Evolutionary conservation across 1,284 basidiomycete species (phyloP).

Genomic region (Abortiporus biennis): DNA sequence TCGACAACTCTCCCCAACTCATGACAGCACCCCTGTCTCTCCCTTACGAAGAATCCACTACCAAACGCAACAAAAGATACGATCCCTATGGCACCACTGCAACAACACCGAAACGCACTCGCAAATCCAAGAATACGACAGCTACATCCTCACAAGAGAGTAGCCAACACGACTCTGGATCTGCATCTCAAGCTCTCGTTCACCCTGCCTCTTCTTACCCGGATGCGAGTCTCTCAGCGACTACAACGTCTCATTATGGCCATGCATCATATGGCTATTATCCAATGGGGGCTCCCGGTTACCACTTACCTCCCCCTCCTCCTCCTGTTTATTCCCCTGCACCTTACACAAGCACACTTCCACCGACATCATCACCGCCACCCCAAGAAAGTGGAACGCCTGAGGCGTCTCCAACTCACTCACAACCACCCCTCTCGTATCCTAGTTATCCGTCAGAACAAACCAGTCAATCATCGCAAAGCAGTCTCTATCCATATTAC

Average conservation of each 20-base stretch:
- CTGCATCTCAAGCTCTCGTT: constrained; percentile 13
- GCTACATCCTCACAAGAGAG: constrained; percentile 16
- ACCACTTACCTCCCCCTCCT: constrained; percentile 8
- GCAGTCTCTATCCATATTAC: constrained; percentile 7
- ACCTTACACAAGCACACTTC: constrained; percentile 16
- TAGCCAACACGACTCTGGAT: constrained; percentile 15
- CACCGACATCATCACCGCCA: constrained; percentile 18
- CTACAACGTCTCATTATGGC: constrained; percentile 10
- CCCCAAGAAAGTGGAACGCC: constrained; percentile 16
- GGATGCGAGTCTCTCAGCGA: constrained; percentile 13
- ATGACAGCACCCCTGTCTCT: constrained; percentile 42
- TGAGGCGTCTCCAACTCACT: constrained; percentile 2
- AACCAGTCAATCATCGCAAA: too few relatives aligned
- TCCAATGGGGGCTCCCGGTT: constrained; percentile 12
- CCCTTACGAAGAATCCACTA: constrained; percentile 36
- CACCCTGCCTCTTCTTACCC: constrained; percentile 17
- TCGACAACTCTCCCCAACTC: constrained; percentile 40
- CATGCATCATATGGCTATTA: constrained; percentile 23
- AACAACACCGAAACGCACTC: constrained; percentile 21
- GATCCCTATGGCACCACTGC: constrained; percentile 35
- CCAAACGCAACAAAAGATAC: constrained; percentile 46
- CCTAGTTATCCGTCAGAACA: constrained; percentile 9
- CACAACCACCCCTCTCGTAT: constrained; percentile 9
- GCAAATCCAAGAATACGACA: constrained; percentile 22
- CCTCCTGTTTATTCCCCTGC: constrained; percentile 17